A percentile compares a stretch with the other conserved stretches of the same genome.
Conservation (phyloP, 2,329 filamentous ascomycete genomes). For the Monosporascus sp. region DNA sequence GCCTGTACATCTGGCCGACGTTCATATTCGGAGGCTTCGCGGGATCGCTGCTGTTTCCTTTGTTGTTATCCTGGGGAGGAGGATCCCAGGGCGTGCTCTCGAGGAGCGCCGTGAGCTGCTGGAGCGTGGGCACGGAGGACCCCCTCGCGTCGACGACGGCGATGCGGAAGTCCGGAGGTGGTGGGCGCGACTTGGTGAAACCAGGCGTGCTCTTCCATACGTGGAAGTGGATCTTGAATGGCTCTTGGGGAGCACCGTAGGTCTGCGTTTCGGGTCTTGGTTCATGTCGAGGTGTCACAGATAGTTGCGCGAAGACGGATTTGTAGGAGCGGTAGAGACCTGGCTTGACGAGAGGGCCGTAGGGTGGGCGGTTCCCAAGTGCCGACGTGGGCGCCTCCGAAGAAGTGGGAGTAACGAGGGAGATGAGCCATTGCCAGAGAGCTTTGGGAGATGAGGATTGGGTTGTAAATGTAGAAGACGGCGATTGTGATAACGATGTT, state of each 20-base stretch:
- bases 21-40: neutral
- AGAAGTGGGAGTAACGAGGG: slow-evolving; percentile 31
- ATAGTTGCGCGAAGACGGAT: slow-evolving; percentile 71
- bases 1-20: slow-evolving; percentile 54
- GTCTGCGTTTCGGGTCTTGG: slow-evolving; percentile 33
- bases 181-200: slow-evolving; percentile 77
- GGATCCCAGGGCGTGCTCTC: slow-evolving; percentile 67
- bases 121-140: slow-evolving; percentile 65
- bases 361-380: slow-evolving; percentile 24
- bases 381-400: slow-evolving; percentile 1
- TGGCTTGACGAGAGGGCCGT: slow-evolving; percentile 55
- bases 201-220: slow-evolving; percentile 68
- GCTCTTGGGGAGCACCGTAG: slow-evolving; percentile 32
- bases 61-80: slow-evolving; percentile 38
- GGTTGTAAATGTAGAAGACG: slow-evolving; percentile 2
- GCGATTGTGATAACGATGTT: slow-evolving; percentile 12
- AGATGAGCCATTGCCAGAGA: slow-evolving; percentile 51
- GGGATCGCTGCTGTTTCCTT: slow-evolving; percentile 35
- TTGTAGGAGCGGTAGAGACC: slow-evolving; percentile 62
- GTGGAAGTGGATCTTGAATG: slow-evolving; percentile 72
- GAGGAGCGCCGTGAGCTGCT: slow-evolving; percentile 66
- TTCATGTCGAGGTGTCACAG: slow-evolving; percentile 67
- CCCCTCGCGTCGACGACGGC: slow-evolving; percentile 74
- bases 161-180: slow-evolving; percentile 76
- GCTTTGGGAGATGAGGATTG: slow-evolving; percentile 11